Base-by-base conservation (phyloP, 495 filamentous ascomycete species). In the Penicillium robsamsonii region DNA sequence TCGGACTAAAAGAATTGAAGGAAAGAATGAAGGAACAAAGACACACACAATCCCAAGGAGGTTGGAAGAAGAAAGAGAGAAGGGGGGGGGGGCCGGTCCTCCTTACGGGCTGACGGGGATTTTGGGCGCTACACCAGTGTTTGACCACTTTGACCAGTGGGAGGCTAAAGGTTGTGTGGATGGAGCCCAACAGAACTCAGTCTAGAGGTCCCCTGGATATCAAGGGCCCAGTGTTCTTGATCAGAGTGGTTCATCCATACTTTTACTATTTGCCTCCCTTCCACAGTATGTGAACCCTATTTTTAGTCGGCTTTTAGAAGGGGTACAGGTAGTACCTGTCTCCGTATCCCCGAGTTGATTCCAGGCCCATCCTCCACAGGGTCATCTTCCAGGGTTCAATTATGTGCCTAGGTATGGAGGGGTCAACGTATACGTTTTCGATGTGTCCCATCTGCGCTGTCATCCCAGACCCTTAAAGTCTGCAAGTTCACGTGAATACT, bases 1-100 rank as follows among this genome's bases (percentile, higher is more conserved):
- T 57, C 73, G 74, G 74, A 70, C 66, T 64, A 62, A 57, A 63
- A 61, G 56, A 64, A 62, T 38, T 60, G 54, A 59, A 67, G 24
- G 63, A 65, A 59, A 60, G 64, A 65, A 56, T 57, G 50, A 64
- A 62, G 58, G 59, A 65, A 67, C 43, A 57, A 64, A 43, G 24
- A 53, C 50, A 42, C 35, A 51, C 35, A 51, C 46, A 49, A 60
- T 48, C 50, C 43, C 41, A 33, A 56, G 46, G 57, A 55, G 35
- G 50, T 61, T 40, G 33, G 47, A 38, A 52, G 37, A 42, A 55
- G 50, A 46, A 52, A 44, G 25, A 56, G 49, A 57, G 33, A 20
- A 61, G 57, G 46, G 44, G 53, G 47, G 31, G 53, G 52, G 30
- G 55, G 53, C 53, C 59, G 25, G 25, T 27, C 25, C 25, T 27